phyloP scores from a whole-genome alignment of 495 filamentous ascomycete species.

The Penicillium antarcticum region DNA sequence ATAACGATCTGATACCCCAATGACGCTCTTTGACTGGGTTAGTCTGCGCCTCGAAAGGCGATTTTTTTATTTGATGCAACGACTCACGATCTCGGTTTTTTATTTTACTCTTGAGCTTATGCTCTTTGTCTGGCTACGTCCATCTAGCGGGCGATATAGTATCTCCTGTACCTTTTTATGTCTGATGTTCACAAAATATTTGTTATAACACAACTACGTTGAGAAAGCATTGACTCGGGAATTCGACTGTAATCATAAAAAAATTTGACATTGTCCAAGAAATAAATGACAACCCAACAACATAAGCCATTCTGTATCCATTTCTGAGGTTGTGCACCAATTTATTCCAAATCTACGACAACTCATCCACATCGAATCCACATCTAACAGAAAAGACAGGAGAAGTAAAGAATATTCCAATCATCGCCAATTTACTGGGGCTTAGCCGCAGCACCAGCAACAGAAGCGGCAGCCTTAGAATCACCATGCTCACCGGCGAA shows the following conservation, averaged over 20 bases:
- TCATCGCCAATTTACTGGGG: neutral
- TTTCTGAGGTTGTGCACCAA: neutral
- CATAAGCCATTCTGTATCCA: neutral
- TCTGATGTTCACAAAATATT: neutral
- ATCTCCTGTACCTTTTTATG: neutral
- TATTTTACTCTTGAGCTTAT: constrained; percentile 1
- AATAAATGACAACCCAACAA: constrained; percentile 7
- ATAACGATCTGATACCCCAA: constrained; percentile 29
- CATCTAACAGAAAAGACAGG: neutral
- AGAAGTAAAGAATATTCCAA: neutral
- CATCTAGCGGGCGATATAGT: neutral
- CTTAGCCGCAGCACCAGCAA: too few species aligned
- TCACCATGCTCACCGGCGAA: neutral
- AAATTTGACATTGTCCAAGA: constrained; percentile 8
- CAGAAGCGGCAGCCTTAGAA: neutral
- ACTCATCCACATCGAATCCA: too few species aligned
- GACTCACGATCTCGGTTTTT: constrained; percentile 22
- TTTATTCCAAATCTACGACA: neutral
- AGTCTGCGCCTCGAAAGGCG: constrained; percentile 1
- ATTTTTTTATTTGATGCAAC: constrained; percentile 7
- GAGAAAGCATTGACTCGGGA: too few species aligned
- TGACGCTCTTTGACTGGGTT: constrained; percentile 9
- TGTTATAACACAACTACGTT: too few species aligned
- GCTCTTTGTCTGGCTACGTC: neutral
- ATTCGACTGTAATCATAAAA: neutral